Base-by-base conservation (phyloP, 768 basidiomycete species). In the Tephrocybe rancida region DNA sequence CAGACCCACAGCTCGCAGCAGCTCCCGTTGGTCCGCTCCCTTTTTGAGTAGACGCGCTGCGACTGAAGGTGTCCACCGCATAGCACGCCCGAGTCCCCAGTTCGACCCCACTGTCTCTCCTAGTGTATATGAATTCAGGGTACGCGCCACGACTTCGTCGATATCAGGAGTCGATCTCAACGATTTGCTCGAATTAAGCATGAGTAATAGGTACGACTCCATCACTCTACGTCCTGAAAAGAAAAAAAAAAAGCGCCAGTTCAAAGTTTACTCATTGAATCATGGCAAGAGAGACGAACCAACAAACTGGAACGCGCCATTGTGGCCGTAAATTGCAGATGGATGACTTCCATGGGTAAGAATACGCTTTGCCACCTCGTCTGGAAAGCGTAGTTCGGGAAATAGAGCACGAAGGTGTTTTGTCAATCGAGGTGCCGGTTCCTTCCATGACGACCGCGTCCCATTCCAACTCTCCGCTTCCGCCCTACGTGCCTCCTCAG, bases 281-380 rank as follows among this genome's bases (percentile, higher is more conserved):
- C 16, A 24, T 34, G 42, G 14, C 18, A 14, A 34, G 16, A 26
- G 44, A 46, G 8, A 70, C 83, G 51, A 60, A 89, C 90, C 92
- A 25, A 91, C 76, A 62, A 93, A 94, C 37, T 80, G 74, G 41
- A 89, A 70, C 9, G 83, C 83, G 42, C 79, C 83, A 61, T 92
- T 92, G 65, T 92, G 88, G 2, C 91, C 88, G 41, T 79, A 62
- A 47, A 77, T 68, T 25, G 89, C 86, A 50, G 81, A 74, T 43
- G 75, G 80, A 69, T 90, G 91, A 69, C 88, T 90, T 6, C 78
- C 76, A 64, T 94, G 92, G 2, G 92, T 94, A 58, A 93, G 72
- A 56, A 90, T 77, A 54, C 91, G 83, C 58, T 77, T 77, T 7
- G 89, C 87, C 42, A 92, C 74, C 58, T 88, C 86, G 4, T 76